phyloP scores from a whole-genome alignment of 176 grass and related monocot species.

The Oryza glaberrima region DNA sequence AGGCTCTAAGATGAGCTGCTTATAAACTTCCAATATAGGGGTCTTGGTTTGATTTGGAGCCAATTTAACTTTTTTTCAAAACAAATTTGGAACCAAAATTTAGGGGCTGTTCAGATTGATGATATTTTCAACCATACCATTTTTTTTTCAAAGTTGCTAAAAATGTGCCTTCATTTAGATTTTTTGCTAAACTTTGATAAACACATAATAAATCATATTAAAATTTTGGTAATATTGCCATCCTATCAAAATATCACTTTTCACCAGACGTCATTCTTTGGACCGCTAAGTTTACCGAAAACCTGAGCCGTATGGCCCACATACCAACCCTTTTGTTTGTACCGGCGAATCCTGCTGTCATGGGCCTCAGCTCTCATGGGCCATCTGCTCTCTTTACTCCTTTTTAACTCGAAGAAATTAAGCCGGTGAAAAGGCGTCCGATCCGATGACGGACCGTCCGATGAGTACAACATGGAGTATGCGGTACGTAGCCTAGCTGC shows the following conservation, averaged over 20 bases:
- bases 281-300: background rate
- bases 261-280: background rate
- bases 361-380: background rate
- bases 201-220: too few relatives aligned
- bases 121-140: too few relatives aligned
- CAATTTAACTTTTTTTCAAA: too few relatives aligned
- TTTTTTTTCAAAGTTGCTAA: too few relatives aligned
- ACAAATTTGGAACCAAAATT: background rate
- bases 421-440: too few relatives aligned
- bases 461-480: background rate
- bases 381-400: background rate
- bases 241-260: too few relatives aligned
- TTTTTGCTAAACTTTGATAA: too few relatives aligned
- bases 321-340: background rate
- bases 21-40: too few relatives aligned
- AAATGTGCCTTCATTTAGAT: too few relatives aligned
- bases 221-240: too few relatives aligned
- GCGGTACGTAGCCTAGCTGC: background rate
- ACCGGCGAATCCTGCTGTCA: slow-evolving; percentile 3
- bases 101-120: too few relatives aligned
- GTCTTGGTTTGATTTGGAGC: background rate
- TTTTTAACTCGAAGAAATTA: background rate
- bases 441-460: background rate
- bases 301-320: background rate
- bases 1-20: too few relatives aligned